Conservation (phyloP, 2,329 filamentous ascomycete genomes). For the Escovopsis sp. region DNA sequence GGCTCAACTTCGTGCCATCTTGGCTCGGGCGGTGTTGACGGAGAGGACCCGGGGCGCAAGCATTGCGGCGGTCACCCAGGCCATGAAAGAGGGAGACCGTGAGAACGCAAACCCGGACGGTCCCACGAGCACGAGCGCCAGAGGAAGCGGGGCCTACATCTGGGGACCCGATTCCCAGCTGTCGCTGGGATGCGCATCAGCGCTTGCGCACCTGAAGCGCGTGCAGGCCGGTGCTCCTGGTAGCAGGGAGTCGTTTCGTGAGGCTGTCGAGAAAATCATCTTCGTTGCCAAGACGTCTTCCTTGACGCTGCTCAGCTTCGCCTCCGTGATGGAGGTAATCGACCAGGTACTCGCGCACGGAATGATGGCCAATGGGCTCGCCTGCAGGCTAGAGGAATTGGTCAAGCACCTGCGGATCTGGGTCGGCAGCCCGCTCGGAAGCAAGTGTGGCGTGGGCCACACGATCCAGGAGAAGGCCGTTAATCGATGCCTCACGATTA, state of each 20-base stretch:
- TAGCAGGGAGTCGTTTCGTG: background rate
- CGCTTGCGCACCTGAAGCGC: constrained; percentile 40
- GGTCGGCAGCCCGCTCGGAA: constrained; percentile 39
- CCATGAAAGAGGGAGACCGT: constrained; percentile 23
- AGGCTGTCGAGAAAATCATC: constrained; percentile 31
- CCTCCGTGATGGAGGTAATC: constrained; percentile 44
- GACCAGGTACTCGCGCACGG: constrained; percentile 34
- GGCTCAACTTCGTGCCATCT: constrained; percentile 45
- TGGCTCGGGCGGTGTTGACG: constrained; percentile 42
- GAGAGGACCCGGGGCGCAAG: constrained; percentile 38
- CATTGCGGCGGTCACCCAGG: constrained; percentile 41
- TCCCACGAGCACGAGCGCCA: constrained; percentile 30
- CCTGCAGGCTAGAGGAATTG: constrained; percentile 37
- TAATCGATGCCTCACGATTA: constrained; percentile 39
- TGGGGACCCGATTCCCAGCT: constrained; percentile 3
- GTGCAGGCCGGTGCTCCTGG: constrained; percentile 13
- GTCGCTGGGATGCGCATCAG: constrained; percentile 3
- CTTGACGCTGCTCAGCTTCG: constrained; percentile 45
- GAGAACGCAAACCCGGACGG: constrained; percentile 12
- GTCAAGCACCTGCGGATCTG: constrained; percentile 45
- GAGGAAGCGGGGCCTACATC: background rate
- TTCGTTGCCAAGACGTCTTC: constrained; percentile 25
- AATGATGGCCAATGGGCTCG: constrained; percentile 31
- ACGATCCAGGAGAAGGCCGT: constrained; percentile 40
- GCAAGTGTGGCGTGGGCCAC: constrained; percentile 34